Conservation (phyloP, 805 yeast species). For the Candida oleophila region DNA sequence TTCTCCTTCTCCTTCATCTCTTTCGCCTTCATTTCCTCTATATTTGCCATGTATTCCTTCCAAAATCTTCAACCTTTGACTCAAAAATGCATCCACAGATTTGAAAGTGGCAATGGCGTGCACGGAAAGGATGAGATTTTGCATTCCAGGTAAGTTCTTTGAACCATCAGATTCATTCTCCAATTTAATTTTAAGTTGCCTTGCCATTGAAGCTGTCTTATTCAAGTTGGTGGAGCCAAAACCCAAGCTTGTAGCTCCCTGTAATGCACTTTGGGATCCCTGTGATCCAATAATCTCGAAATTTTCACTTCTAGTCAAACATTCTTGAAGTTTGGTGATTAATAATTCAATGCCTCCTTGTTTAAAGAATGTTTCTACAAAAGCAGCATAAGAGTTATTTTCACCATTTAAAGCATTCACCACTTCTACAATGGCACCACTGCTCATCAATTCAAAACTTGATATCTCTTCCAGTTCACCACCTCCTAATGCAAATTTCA, state of each 20-base stretch:
- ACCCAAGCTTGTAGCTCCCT: neutral
- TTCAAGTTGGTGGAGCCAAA: conserved; percentile 9
- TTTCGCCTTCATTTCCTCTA: conserved; percentile 10
- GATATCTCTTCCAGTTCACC: conserved; percentile 40
- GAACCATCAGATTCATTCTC: conserved; percentile 14
- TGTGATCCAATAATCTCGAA: conserved; percentile 63
- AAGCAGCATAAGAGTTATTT: conserved; percentile 38
- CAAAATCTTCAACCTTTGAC: conserved; percentile 36
- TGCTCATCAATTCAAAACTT: conserved; percentile 71
- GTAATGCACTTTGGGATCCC: conserved; percentile 4
- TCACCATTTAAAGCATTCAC: conserved; percentile 29
- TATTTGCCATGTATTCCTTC: conserved; percentile 14
- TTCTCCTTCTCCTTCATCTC: conserved; percentile 11
- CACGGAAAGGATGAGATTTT: conserved; percentile 44
- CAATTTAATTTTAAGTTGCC: conserved; percentile 64
- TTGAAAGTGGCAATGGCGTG: conserved; percentile 63
- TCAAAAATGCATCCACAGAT: conserved; percentile 48
- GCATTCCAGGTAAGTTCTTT: conserved; percentile 17
- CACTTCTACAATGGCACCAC: conserved; percentile 57
- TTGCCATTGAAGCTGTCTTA: conserved; percentile 64
- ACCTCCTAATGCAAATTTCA: conserved; percentile 17
- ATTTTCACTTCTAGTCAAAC: conserved; percentile 69
- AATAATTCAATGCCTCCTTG: conserved; percentile 36
- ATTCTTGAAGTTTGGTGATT: conserved; percentile 65
- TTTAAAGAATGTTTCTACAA: conserved; percentile 39